These are phyloP conservation scores for Terfezia claveryi DNA, from an alignment of 495 filamentous ascomycete genomes.

Conservation along the genomic window DNA sequence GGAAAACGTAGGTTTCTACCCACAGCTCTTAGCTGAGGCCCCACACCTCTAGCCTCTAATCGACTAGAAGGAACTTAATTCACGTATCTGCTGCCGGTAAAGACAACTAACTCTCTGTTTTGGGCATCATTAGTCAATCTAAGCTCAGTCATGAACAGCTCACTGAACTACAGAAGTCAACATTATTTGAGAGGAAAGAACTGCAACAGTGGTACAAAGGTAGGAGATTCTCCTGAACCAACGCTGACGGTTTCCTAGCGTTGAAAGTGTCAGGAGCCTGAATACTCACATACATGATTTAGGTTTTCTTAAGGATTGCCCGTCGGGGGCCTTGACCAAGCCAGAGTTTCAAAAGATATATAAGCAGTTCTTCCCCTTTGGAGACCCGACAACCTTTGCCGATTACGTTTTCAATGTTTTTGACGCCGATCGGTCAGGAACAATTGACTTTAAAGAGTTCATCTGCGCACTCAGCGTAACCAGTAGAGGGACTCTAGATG, in stretches of 20 bases:
- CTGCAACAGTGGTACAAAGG: slow-evolving; percentile 99
- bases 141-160: slow-evolving; percentile 93
- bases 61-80: too few relatives aligned
- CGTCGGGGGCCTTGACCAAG: slow-evolving; percentile 85
- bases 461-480: slow-evolving; percentile 97
- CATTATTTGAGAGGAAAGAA: slow-evolving; percentile 99
- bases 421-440: slow-evolving; percentile 86
- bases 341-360: slow-evolving; percentile 99
- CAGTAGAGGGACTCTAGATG: slow-evolving; percentile 92
- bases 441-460: slow-evolving; percentile 99
- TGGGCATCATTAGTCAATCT: slow-evolving; percentile 38
- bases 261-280: background rate
- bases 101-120: too few relatives aligned
- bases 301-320: slow-evolving; percentile 98
- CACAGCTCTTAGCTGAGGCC: too few relatives aligned
- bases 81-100: too few relatives aligned
- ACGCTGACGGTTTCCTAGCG: background rate
- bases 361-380: slow-evolving; percentile 97
- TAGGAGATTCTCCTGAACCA: slow-evolving; percentile 17
- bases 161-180: slow-evolving; percentile 80
- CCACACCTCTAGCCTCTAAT: too few relatives aligned
- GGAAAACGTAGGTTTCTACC: too few relatives aligned
- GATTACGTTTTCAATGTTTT: slow-evolving; percentile 99
- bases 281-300: background rate
- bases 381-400: slow-evolving; percentile 86